Percentiles rank a stretch among this genome's conserved stretches.
Evolutionary conservation across 2,329 filamentous ascomycete genomes (phyloP).

Genomic region (Fusarium decemcellulare): DNA sequence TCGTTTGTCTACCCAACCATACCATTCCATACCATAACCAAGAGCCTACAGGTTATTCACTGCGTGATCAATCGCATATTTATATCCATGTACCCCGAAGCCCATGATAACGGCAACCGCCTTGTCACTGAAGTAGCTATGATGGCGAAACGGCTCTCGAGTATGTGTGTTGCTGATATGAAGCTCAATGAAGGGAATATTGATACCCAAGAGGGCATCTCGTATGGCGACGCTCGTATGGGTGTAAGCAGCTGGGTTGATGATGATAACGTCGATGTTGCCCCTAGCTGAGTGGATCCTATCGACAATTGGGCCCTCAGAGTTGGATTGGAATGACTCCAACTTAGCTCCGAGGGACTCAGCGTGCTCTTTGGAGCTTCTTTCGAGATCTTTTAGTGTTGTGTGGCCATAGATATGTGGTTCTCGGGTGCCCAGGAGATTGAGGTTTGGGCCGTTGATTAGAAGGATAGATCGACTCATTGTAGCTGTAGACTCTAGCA

Average conservation of each 20-base stretch:
- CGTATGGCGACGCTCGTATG: constrained; percentile 81
- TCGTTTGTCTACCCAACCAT: too few species aligned
- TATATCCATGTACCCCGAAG: not conserved
- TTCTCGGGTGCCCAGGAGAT: constrained; percentile 81
- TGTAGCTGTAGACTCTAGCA: not conserved
- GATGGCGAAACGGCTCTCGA: not conserved
- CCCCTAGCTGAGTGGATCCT: constrained; percentile 75
- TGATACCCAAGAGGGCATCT: constrained; percentile 76
- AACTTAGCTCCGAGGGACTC: constrained; percentile 62
- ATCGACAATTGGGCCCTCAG: constrained; percentile 80
- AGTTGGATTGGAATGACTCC: constrained; percentile 79
- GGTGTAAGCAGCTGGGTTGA: constrained; percentile 81
- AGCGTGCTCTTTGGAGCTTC: constrained; percentile 64
- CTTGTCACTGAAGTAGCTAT: not conserved
- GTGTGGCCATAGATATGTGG: constrained; percentile 79
- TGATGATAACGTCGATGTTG: constrained; percentile 71
- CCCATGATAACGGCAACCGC: not conserved
- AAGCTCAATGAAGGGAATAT: constrained; percentile 67
- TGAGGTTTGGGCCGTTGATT: constrained; percentile 84
- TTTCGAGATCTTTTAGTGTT: constrained; percentile 71
- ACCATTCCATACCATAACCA: too few species aligned
- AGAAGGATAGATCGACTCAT: constrained; percentile 67
- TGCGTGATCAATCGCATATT: constrained; percentile 51
- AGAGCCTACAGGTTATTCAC: constrained; percentile 61
- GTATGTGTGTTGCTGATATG: not conserved